Base-by-base conservation (phyloP, 352 stramenopile species). In the Phytophthora fragariaefolia region DNA sequence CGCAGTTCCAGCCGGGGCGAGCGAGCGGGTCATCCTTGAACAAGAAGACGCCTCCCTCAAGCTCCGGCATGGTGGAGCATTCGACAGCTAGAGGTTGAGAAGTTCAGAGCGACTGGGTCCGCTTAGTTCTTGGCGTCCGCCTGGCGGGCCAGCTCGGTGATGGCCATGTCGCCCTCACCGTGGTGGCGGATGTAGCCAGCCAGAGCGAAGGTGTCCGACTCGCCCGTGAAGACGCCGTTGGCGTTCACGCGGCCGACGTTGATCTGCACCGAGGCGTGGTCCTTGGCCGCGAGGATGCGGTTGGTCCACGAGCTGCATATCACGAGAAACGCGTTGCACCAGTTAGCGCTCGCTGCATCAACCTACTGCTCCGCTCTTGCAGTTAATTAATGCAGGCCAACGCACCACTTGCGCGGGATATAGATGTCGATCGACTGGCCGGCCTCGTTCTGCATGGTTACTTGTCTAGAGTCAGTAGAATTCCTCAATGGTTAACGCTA, bases 381-480 rank as follows among this genome's bases (percentile, higher is more conserved):
- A 36, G 26, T n/a, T 1, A 50, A 17, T 26, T 26, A 46, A 48
- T 17, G 15, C 24, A 24, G 28, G 13, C n/a, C 4, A 5, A 86
- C 86, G 66, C 68, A 95, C 87, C 97, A 99, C 82, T 99, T 99
- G 83, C 97, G 91, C 66, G 97, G 97, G 83, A 99, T 97, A 86
- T 99, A 99, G 73, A 99, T 97, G 73, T 99, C 97, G 58, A 99
- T 97, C 80, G 97, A 98, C 74, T 98, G 85, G 85, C 97, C 97
- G 73, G 79, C 76, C 79, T 98, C 96, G 96, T 99, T 99, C 87
- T 99, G 96, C 97, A 99, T 99, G 71, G 79, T 97, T 75, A 75
- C 73, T 78, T 78, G 61, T 71, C 55, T 80, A 61, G 67, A 81
- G 77, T 85, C 75, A 82, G 76, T 83, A 80, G 77, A 83, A 81